Evolutionary conservation across 805 yeast genomes (phyloP).

Genomic region (Candida takata): DNA sequence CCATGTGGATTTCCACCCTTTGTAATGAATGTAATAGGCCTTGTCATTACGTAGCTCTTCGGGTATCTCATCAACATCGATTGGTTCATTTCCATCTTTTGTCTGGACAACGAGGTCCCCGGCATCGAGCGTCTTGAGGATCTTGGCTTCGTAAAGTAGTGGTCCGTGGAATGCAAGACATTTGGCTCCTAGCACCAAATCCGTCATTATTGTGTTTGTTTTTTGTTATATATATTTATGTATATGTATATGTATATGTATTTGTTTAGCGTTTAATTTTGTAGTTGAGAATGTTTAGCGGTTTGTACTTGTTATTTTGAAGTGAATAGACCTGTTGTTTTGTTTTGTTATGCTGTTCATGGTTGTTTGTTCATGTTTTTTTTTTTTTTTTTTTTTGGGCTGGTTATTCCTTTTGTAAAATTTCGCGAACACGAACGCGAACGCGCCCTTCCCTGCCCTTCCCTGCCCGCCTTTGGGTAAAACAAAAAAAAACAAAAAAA

Average conservation of each 20-base stretch:
- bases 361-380: background rate
- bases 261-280: too few relatives aligned
- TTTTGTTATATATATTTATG: background rate
- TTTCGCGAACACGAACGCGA: background rate
- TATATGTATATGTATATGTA: too few relatives aligned
- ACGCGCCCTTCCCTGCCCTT: background rate
- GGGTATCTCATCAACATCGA: slow-evolving; percentile 24
- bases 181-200: slow-evolving; percentile 24
- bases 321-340: too few relatives aligned
- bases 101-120: slow-evolving; percentile 34
- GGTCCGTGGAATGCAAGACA: slow-evolving; percentile 90
- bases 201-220: background rate
- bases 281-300: too few relatives aligned
- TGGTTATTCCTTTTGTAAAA: background rate
- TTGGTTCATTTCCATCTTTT: slow-evolving; percentile 32
- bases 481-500: too few relatives aligned
- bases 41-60: slow-evolving; percentile 28
- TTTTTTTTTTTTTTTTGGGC: background rate
- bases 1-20: slow-evolving; percentile 95
- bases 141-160: slow-evolving; percentile 79
- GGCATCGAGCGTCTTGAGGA: slow-evolving; percentile 56
- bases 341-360: too few relatives aligned
- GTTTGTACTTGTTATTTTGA: too few relatives aligned
- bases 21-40: slow-evolving; percentile 74
- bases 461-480: too few relatives aligned